These are phyloP conservation scores for Gynostemma pentaphyllum DNA, from an alignment of 306 rosid genomes.

Conservation along the genomic window DNA sequence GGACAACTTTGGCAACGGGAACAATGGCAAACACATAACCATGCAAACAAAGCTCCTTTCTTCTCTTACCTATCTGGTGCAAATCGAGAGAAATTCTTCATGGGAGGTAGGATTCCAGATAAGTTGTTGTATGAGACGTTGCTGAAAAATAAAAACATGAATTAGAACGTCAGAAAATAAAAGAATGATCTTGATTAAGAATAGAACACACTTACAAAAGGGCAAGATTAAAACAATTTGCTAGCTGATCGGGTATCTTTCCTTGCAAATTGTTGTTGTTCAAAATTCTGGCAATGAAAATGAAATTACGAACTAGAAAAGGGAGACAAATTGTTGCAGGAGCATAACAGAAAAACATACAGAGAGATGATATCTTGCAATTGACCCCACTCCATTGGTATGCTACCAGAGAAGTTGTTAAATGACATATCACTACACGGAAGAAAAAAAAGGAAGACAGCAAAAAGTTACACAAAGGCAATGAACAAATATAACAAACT, in stretches of 20 bases:
- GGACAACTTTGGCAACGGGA: not conserved
- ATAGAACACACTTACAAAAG: slow-evolving; percentile 32
- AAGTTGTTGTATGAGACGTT: slow-evolving; percentile 84
- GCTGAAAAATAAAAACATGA: slow-evolving; percentile 17
- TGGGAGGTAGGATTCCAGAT: slow-evolving; percentile 52
- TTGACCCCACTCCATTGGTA: slow-evolving; percentile 70
- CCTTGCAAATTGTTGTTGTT: slow-evolving; percentile 54
- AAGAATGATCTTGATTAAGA: not conserved
- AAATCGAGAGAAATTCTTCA: slow-evolving; percentile 59
- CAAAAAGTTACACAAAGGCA: no score
- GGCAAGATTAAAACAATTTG: slow-evolving; percentile 74
- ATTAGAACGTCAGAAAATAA: not conserved
- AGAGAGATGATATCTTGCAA: slow-evolving; percentile 58
- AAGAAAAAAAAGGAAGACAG: no score
- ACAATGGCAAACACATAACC: not conserved
- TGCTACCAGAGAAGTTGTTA: slow-evolving; percentile 52
- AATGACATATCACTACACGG: slow-evolving; percentile 57
- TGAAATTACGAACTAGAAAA: not conserved
- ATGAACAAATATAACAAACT: no score
- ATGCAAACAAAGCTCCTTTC: not conserved
- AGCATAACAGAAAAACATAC: slow-evolving; percentile 29
- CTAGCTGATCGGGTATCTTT: slow-evolving; percentile 60
- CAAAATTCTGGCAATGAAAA: slow-evolving; percentile 33
- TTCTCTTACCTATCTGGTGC: slow-evolving; percentile 54
- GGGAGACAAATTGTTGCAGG: not conserved